These are phyloP conservation scores for Dactylonectria estremocensis DNA, from an alignment of 2,329 filamentous ascomycete species.

Conservation along the genomic window DNA sequence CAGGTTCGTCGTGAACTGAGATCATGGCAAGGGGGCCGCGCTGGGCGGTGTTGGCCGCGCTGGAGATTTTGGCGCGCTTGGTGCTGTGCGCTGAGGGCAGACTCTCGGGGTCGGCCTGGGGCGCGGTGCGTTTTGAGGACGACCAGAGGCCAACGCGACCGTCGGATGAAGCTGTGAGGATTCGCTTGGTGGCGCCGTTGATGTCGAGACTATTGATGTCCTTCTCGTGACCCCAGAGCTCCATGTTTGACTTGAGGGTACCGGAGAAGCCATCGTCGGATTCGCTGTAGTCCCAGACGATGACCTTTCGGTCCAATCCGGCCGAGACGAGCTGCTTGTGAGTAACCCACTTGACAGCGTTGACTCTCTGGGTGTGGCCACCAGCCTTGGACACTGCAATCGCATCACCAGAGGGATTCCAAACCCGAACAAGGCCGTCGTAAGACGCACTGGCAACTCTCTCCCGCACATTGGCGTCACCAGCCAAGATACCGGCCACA, in stretches of 20 bases:
- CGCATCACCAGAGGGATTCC: slow-evolving; percentile 90
- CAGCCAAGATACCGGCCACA: slow-evolving; percentile 66
- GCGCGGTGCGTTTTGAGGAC: slow-evolving; percentile 81
- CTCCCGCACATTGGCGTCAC: slow-evolving; percentile 49
- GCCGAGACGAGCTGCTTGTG: slow-evolving; percentile 85
- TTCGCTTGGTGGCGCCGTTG: slow-evolving; percentile 79
- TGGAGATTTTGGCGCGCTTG: slow-evolving; percentile 82
- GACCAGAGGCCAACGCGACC: slow-evolving; percentile 92
- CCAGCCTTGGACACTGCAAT: slow-evolving; percentile 83
- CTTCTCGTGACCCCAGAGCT: slow-evolving; percentile 87
- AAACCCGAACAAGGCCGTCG: slow-evolving; percentile 89
- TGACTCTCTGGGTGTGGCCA: slow-evolving; percentile 83
- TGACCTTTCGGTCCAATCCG: slow-evolving; percentile 86
- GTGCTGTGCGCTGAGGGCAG: slow-evolving; percentile 77
- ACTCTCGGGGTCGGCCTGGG: slow-evolving; percentile 78
- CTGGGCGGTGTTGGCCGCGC: slow-evolving; percentile 68
- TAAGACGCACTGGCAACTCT: slow-evolving; percentile 93
- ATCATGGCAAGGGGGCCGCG: slow-evolving; percentile 85
- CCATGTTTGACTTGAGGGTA: slow-evolving; percentile 79
- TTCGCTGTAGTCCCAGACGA: slow-evolving; percentile 91
- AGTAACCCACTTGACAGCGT: slow-evolving; percentile 87
- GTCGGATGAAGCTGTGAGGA: slow-evolving; percentile 90
- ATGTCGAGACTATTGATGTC: slow-evolving; percentile 83
- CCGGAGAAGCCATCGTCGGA: slow-evolving; percentile 71
- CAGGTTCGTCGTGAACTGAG: slow-evolving; percentile 78